These are phyloP conservation scores for Didymellaceae sp. DNA, from an alignment of 2,329 filamentous ascomycete species.

Conservation along the genomic window DNA sequence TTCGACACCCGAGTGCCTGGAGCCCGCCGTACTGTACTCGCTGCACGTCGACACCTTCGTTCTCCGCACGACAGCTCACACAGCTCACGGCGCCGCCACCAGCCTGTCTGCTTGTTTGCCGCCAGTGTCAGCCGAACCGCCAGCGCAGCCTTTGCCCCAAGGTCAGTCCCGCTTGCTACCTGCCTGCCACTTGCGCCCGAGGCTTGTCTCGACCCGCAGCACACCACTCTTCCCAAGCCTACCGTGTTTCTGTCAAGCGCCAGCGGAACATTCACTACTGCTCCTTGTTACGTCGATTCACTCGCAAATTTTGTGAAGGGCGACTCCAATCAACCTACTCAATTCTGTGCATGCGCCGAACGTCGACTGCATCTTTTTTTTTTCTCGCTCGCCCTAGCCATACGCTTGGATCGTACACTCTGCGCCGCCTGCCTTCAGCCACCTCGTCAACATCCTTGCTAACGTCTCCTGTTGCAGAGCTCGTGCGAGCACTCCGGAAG, in stretches of 20 bases:
- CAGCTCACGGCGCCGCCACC: constrained; percentile 13
- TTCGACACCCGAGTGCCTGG: constrained; percentile 36
- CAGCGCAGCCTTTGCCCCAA: constrained; percentile 24
- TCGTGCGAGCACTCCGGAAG: constrained; percentile 15
- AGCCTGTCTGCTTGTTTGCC: constrained; percentile 14
- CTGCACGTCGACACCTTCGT: constrained; percentile 21
- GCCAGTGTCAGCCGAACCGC: constrained; percentile 14
- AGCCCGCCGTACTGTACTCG: constrained; percentile 32
- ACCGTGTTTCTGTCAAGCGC: constrained; percentile 4
- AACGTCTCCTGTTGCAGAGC: constrained; percentile 24
- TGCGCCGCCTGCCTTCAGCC: neutral
- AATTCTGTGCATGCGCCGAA: constrained; percentile 5
- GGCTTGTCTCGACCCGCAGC: constrained; percentile 18
- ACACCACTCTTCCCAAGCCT: constrained; percentile 4
- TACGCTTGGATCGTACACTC: neutral
- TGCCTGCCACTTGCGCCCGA: constrained; percentile 24
- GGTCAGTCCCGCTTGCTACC: constrained; percentile 35
- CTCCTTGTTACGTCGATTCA: constrained; percentile 1
- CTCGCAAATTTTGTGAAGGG: constrained; percentile 1
- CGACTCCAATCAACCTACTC: neutral
- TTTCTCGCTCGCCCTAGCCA: constrained; percentile 1
- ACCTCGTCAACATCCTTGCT: constrained; percentile 18
- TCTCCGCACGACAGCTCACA: constrained; percentile 19
- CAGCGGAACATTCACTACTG: constrained; percentile 6
- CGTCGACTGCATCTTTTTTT: constrained; percentile 8